Evolutionary conservation across 768 basidiomycete species (phyloP), one percentile per base, ranked within the genome.

Genomic region (Leucocoprinus birnbaumii): DNA sequence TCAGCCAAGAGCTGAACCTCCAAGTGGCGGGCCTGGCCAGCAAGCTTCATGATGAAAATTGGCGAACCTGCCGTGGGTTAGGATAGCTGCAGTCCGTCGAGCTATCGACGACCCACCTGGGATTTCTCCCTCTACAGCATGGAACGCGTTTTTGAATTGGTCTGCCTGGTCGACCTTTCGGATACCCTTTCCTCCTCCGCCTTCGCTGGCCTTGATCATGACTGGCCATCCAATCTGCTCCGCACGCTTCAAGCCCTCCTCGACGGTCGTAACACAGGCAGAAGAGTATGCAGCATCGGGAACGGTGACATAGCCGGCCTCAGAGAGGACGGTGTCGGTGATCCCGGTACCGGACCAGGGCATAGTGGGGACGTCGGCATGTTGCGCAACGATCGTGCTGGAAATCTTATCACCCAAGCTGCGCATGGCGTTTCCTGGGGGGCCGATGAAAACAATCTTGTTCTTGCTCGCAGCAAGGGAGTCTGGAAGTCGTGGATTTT

Each of bases 121-220:
- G 62, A 99, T 94, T 73, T 99, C 97, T 64, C 94, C 91, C 37
- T 85, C 82, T 9, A 98, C 97, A 5, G 97, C 97, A 60, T 90
- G 82, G 72, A 86, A 99, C 25, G 94, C 87, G 66, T 94, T 96
- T 74, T 90, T 94, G 80, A 99, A 98, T 48, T 83, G 82, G 44
- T 94, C 91, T 1, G 87, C 76, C 46, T 75, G 73, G 48, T 96
- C 92, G 25, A 99, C 97, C 75, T 91, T 98, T 52, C 97, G 80
- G 57, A 99, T 99, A 73, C 97, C 97, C 71, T 99, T 99, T 56
- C 97, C 97, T 71, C 97, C 97, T 62, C 97, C 97, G 61, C 97
- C 97, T 71, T 99, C 97, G 60, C 91, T 94, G 4, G 97, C 97
- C 77, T 99, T 99, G 77, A 99, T 98, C 97, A 99, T 99, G 59